Base-by-base conservation (phyloP, 148 eudicot species). In the Camellia lanceoleosa region DNA sequence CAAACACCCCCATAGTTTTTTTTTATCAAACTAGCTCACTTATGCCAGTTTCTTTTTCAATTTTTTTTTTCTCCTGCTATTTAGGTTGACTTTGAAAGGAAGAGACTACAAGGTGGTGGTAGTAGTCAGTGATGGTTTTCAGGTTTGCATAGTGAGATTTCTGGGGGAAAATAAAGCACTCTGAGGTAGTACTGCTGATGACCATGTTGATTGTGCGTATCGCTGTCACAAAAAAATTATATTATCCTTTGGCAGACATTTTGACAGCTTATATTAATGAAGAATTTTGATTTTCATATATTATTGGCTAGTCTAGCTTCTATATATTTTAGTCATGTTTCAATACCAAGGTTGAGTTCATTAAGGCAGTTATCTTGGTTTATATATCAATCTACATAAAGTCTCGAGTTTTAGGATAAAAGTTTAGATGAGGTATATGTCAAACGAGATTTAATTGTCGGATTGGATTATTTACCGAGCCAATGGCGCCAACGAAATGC, bases 1-100 rank as follows among this genome's bases (percentile, higher is more conserved):
- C 38, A 30, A 30, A 30, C 38, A 30, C 38, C 38, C 38, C 38
- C 42, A 2, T 47, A 20, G 20, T 64, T 18, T 18, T 60, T 16
- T 64, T 56, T 42, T 63, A 2, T 46, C 76, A 30, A 30, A 30
- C 38, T 30, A 30, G 38, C 38, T 30, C 38, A 30, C 38, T 30
- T 30, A 3, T 72, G 52, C 59, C 56, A 30, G 42, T 78, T 64
- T 38, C 0, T 18, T 23, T 64, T 19, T 68, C 56, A 30, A 23
- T 78, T 64, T 38, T 1, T 18, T 64, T 19, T 68, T 73, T 64
- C 60, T 71, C 47, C 69, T 63, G 42, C 19, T 62, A 23, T 80
- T 56, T 77, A 95, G 97, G 94, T 95, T 20, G 97, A 93, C 73
- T 71, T 87, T 49, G 94, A 95, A 80, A 90, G 97, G 87, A 95